Conservation (phyloP, 768 basidiomycete species). For the Stropharia rugosoannulata region DNA sequence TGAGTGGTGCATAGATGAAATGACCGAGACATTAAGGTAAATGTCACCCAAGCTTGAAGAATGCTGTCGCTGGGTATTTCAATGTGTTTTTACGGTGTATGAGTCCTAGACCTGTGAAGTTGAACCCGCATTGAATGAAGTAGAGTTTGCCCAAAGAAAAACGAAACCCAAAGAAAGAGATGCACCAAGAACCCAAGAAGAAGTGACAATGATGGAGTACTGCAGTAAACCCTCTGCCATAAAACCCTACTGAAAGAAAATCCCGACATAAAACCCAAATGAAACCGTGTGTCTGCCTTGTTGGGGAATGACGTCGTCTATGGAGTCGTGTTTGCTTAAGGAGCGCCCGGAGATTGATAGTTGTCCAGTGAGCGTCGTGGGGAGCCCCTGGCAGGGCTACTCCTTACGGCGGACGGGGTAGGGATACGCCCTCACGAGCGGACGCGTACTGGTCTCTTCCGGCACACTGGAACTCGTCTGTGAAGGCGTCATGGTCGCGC, state of each 20-base stretch:
- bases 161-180: neutral
- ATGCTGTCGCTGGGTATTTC: too few relatives aligned
- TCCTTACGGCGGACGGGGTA: neutral
- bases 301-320: neutral
- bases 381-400: too few relatives aligned
- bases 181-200: constrained; percentile 3
- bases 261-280: neutral
- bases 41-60: too few relatives aligned
- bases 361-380: neutral
- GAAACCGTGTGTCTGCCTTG: neutral
- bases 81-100: too few relatives aligned
- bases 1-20: too few relatives aligned
- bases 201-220: neutral
- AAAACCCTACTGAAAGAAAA: neutral
- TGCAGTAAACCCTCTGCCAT: neutral
- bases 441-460: neutral
- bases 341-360: neutral
- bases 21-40: too few relatives aligned
- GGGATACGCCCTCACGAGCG: neutral
- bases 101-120: too few relatives aligned
- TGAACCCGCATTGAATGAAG: neutral
- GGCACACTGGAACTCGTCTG: neutral
- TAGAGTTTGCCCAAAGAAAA: neutral
- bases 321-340: neutral
- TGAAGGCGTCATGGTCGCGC: neutral